Percentiles rank a stretch among this genome's conserved stretches.
These are phyloP conservation scores for Graphium sp. DNA, from an alignment of 2,329 filamentous ascomycete species.

Conservation along the genomic window DNA sequence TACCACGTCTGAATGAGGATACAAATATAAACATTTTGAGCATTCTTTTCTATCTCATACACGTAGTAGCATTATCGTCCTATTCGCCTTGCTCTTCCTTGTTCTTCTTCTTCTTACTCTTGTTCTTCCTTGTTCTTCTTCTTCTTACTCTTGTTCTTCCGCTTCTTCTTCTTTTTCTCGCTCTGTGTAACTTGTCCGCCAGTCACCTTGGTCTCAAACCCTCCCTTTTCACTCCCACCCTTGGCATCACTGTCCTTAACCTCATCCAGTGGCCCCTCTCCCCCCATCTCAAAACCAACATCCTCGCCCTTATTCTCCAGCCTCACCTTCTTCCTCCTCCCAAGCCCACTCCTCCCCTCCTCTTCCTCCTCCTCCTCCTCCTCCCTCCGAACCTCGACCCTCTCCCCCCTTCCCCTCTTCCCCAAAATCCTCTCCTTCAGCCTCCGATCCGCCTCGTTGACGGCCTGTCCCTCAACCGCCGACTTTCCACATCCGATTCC, in stretches of 20 bases:
- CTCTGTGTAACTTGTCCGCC: background rate
- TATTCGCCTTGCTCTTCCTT: no score
- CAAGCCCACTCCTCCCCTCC: conserved; percentile 18
- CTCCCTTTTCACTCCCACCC: no score
- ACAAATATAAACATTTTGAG: no score
- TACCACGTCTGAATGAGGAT: no score
- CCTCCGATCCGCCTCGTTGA: conserved; percentile 12
- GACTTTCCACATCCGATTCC: conserved; percentile 10
- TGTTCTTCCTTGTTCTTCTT: no score
- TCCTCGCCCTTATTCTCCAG: background rate
- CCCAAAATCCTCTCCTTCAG: conserved; percentile 15
- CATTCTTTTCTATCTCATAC: no score
- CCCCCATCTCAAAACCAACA: background rate
- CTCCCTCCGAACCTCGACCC: conserved; percentile 4
- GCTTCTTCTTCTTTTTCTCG: conserved; percentile 12
- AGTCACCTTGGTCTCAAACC: background rate
- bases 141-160: conserved; percentile 7
- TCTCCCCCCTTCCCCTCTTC: conserved; percentile 6
- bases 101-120: no score
- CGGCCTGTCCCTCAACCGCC: conserved; percentile 8
- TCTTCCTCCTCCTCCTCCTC: conserved; percentile 18
- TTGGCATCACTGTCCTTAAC: no score
- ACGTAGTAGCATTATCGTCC: no score
- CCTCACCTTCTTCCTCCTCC: conserved; percentile 17
- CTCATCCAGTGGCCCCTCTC: background rate